Conservation (phyloP, 2,329 filamentous ascomycete genomes). For the Penicillium sp. region DNA sequence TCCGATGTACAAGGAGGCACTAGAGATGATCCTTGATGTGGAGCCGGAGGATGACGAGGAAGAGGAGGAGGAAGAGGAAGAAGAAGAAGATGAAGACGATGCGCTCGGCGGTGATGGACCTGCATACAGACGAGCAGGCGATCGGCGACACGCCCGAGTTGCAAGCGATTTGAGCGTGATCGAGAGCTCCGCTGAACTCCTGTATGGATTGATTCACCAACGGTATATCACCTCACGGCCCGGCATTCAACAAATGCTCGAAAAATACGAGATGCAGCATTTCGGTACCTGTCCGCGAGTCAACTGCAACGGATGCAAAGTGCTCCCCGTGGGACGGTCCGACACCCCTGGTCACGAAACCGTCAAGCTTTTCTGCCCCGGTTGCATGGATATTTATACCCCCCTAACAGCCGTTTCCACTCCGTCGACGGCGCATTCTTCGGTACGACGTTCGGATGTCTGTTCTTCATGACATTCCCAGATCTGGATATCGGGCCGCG, state of each 20-base stretch:
- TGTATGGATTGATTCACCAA: constrained; percentile 97
- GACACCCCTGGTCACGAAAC: constrained; percentile 96
- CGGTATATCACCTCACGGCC: constrained; percentile 95
- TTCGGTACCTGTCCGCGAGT: constrained; percentile 95
- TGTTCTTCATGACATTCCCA: constrained; percentile 98
- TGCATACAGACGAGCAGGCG: constrained; percentile 53
- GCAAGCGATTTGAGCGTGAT: constrained; percentile 92
- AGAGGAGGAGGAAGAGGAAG: constrained; percentile 63
- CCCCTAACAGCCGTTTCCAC: constrained; percentile 95
- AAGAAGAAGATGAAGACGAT: constrained; percentile 68
- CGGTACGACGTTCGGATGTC: constrained; percentile 90
- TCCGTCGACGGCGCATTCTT: constrained; percentile 98
- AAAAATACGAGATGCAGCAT: constrained; percentile 96
- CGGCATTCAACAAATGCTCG: constrained; percentile 98
- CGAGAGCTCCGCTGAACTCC: constrained; percentile 94
- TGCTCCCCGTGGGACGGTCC: constrained; percentile 87
- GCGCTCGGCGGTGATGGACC: constrained; percentile 58
- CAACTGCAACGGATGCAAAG: constrained; percentile 84
- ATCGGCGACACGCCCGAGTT: constrained; percentile 79
- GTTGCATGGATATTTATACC: constrained; percentile 97
- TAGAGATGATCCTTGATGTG: constrained; percentile 99
- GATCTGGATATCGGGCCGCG: constrained; percentile 82
- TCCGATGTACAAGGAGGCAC: constrained; percentile 96
- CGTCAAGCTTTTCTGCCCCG: constrained; percentile 96
- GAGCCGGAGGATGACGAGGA: constrained; percentile 84